Evolutionary conservation across 495 filamentous ascomycete species (phyloP).

Genomic region (Aspergillus incahuasiensis): DNA sequence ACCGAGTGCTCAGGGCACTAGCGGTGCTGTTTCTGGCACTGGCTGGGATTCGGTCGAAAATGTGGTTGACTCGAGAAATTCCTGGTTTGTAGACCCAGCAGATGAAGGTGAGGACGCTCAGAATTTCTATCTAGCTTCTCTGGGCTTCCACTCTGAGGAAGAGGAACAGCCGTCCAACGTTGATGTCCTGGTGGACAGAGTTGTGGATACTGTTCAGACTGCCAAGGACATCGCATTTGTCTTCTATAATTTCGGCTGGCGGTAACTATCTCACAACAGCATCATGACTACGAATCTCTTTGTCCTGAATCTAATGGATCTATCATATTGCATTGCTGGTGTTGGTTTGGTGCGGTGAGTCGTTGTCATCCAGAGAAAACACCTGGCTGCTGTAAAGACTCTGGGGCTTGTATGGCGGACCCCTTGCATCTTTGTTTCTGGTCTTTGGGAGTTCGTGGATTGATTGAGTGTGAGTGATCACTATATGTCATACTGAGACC

Average conservation of each 20-base stretch:
- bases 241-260: slow-evolving; percentile 98
- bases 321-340: slow-evolving; percentile 5
- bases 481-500: not conserved
- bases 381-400: not conserved
- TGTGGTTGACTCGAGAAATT: slow-evolving; percentile 19
- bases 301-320: not conserved
- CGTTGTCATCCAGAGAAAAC: not conserved
- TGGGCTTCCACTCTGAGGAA: slow-evolving; percentile 83
- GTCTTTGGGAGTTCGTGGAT: not conserved
- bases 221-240: slow-evolving; percentile 94
- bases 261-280: slow-evolving; percentile 40
- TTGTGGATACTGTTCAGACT: slow-evolving; percentile 94
- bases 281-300: not conserved
- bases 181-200: slow-evolving; percentile 64
- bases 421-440: not conserved
- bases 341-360: not conserved
- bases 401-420: not conserved
- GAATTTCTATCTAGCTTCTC: slow-evolving; percentile 63
- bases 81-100: slow-evolving; percentile 36
- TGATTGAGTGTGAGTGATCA: not conserved
- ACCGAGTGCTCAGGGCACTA: slow-evolving; percentile 66
- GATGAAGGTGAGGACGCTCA: slow-evolving; percentile 36
- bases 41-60: slow-evolving; percentile 37
- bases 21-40: slow-evolving; percentile 54
- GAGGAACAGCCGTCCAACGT: slow-evolving; percentile 48